phyloP scores from a whole-genome alignment of 2,329 filamentous ascomycete species.

The Thelonectria blattea region DNA sequence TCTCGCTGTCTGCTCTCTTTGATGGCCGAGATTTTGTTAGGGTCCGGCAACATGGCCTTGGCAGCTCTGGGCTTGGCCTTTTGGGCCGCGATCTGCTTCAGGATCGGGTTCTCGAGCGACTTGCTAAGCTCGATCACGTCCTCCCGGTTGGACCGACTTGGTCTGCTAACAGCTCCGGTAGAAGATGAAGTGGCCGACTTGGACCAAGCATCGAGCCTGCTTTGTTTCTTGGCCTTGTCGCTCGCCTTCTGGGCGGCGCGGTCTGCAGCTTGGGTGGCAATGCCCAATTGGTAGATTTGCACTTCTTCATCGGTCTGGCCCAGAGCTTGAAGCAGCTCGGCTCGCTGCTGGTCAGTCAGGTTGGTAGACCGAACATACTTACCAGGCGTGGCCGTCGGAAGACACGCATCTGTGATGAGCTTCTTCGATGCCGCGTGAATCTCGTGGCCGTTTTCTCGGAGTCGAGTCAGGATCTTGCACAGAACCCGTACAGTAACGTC shows the following conservation, averaged over 20 bases:
- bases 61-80: conserved; percentile 40
- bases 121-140: conserved; percentile 54
- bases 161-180: conserved; percentile 32
- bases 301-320: conserved; percentile 64
- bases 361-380: conserved; percentile 74
- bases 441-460: conserved; percentile 78
- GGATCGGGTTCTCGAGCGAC: conserved; percentile 54
- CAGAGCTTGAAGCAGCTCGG: conserved; percentile 73
- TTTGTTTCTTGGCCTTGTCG: conserved; percentile 60
- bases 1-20: conserved; percentile 77
- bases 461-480: conserved; percentile 79
- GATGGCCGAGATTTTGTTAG: conserved; percentile 54
- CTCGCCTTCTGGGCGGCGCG: conserved; percentile 33
- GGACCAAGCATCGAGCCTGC: conserved; percentile 67
- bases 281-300: conserved; percentile 52
- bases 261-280: conserved; percentile 34
- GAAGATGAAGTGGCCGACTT: conserved; percentile 51
- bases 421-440: conserved; percentile 65
- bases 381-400: conserved; percentile 60
- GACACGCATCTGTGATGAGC: conserved; percentile 71
- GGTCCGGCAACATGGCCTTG: conserved; percentile 42
- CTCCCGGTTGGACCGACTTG: conserved; percentile 51
- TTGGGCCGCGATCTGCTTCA: conserved; percentile 54
- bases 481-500: conserved; percentile 82
- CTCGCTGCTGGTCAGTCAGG: conserved; percentile 80